Base-by-base conservation (phyloP, 208 protist species). In the Trypanosoma boissoni region DNA sequence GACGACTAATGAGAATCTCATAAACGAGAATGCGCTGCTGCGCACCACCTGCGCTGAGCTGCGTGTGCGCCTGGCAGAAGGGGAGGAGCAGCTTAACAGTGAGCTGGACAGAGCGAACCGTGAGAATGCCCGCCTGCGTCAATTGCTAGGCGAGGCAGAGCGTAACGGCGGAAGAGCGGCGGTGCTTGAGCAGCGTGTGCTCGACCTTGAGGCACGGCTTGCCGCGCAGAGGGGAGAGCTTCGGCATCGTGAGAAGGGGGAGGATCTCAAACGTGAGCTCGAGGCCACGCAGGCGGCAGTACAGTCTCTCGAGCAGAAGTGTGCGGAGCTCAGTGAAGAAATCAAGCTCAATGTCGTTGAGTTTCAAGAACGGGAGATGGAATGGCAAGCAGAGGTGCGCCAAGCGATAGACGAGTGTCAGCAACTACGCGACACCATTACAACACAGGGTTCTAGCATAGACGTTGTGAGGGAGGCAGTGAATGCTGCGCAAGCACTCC, bases 361-460 rank as follows among this genome's bases (percentile, higher is more conserved):
- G 52, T 84, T 82, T 54, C 68, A 81, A 32, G 42, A 64, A 10
- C 57, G 67, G 43, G 80, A 88, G 60, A 69, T 60, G 44, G 64
- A 64, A 50, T 83, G 80, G 76, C 80, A 83, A 53, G 48, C 55
- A 54, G 58, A 61, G 34, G 57, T 88, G 48, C 68, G 45, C 62
- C 26, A 31, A 21, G 32, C 42, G 14, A 3, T 49, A 1, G 18
- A 59, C 18, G 52, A 72, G 31, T 70, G 46, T 44, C 16, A 42
- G 27, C 31, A 48, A 29, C 64, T 70, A 20, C 54, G 49, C 10
- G 18, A 16, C 31, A 32, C 50, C 39, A 32, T 61, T 5, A 31
- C 26, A 6, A 32, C 24, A 10, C 64, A 70, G 16, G 64, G 34
- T 7, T 64, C 64, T 18, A 24, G 29, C 7, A 39, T 58, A 36